These are phyloP conservation scores for Suillus fuscotomentosus DNA, from an alignment of 768 basidiomycete genomes.

Conservation along the genomic window DNA sequence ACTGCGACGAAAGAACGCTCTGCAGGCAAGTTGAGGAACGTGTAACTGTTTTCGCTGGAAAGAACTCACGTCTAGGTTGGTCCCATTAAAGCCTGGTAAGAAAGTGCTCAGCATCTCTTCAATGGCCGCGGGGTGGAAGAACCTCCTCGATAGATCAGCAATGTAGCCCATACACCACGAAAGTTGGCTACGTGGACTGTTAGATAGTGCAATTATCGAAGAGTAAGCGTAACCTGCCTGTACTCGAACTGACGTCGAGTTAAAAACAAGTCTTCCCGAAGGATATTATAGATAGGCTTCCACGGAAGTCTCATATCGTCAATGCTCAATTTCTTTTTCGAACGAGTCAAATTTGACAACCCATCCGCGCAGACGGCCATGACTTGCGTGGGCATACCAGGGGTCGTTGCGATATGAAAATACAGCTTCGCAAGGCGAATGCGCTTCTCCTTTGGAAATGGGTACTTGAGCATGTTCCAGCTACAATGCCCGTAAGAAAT, in stretches of 20 bases:
- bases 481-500: constrained; percentile 35
- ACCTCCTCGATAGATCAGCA: constrained; percentile 66
- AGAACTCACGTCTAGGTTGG: constrained; percentile 62
- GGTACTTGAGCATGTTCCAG: constrained; percentile 84
- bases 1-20: constrained; percentile 79
- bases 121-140: constrained; percentile 86
- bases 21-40: constrained; percentile 61
- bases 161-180: constrained; percentile 77
- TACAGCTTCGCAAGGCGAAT: constrained; percentile 75
- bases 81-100: constrained; percentile 75
- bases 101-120: constrained; percentile 89
- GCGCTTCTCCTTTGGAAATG: constrained; percentile 77
- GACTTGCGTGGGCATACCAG: constrained; percentile 71
- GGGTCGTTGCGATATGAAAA: constrained; percentile 72
- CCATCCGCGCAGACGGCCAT: constrained; percentile 67
- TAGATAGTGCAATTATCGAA: neutral
- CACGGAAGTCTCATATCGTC: constrained; percentile 81
- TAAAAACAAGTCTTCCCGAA: constrained; percentile 75
- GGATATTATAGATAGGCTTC: constrained; percentile 72
- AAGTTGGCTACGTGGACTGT: constrained; percentile 48
- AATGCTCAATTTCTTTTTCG: constrained; percentile 73
- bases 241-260: constrained; percentile 76
- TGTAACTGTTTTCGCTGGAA: neutral
- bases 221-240: constrained; percentile 44
- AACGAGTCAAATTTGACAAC: constrained; percentile 56